A percentile compares a stretch with the other conserved stretches of the same genome.
These are phyloP conservation scores for Amphibolis antarctica DNA, from an alignment of 106 monocot species.

Conservation along the genomic window DNA sequence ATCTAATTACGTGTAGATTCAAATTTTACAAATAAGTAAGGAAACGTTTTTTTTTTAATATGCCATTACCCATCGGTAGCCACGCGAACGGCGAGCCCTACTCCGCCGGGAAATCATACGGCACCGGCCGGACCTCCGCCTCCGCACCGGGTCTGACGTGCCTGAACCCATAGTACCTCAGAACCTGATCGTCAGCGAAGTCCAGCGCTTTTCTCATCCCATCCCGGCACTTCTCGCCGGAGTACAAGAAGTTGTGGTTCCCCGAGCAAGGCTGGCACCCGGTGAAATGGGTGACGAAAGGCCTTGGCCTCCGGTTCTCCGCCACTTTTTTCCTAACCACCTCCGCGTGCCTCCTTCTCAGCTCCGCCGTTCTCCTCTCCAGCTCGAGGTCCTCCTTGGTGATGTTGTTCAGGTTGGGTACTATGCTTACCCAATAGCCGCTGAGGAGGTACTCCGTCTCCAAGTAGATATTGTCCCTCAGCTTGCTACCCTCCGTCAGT, in stretches of 20 bases:
- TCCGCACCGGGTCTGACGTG: too few species aligned
- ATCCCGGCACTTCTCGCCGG: slow-evolving; percentile 69
- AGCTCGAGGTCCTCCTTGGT: too few species aligned
- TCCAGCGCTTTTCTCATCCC: slow-evolving; percentile 89
- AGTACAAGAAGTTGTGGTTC: too few species aligned
- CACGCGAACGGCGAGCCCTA: too few species aligned
- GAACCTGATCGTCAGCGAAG: slow-evolving; percentile 80
- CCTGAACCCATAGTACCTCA: slow-evolving; percentile 85
- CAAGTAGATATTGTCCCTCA: slow-evolving; percentile 74
- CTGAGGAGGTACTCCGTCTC: slow-evolving; percentile 80
- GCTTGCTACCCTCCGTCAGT: slow-evolving; percentile 46
- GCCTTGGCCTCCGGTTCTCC: slow-evolving; percentile 96
- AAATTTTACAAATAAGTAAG: too few species aligned
- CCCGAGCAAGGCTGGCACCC: slow-evolving; percentile 89
- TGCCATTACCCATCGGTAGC: too few species aligned
- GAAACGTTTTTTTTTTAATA: too few species aligned
- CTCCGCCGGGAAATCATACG: too few species aligned
- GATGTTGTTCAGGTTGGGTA: too few species aligned
- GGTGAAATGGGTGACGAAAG: slow-evolving; percentile 78
- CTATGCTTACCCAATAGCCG: slow-evolving; percentile 82
- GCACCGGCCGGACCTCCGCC: too few species aligned
- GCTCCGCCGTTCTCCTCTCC: too few species aligned
- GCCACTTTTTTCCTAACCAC: slow-evolving; percentile 77
- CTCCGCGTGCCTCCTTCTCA: slow-evolving; percentile 81
- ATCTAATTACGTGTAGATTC: too few species aligned